Conservation (phyloP, 2,329 filamentous ascomycete genomes). For the Boeremia exigua region DNA sequence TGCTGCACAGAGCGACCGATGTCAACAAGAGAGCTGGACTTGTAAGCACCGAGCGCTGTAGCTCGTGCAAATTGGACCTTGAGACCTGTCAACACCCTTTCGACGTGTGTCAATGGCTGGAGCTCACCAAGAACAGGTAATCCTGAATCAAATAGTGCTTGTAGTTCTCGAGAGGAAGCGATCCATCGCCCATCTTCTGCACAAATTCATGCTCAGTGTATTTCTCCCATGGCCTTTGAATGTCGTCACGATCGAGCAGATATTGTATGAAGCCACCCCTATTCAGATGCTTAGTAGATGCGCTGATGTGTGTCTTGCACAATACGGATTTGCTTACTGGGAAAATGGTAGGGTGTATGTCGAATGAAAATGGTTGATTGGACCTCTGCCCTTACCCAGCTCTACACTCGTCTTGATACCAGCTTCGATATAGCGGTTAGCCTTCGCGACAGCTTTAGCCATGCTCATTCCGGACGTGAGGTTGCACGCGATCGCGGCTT, state of each 20-base stretch:
- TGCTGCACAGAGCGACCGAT: slow-evolving; percentile 74
- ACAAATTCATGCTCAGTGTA: slow-evolving; percentile 88
- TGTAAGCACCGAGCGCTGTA: slow-evolving; percentile 85
- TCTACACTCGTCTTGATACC: slow-evolving; percentile 70
- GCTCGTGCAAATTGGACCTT: slow-evolving; percentile 87
- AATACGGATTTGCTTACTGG: slow-evolving; percentile 53
- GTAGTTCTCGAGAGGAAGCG: slow-evolving; percentile 76
- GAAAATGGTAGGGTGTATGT: slow-evolving; percentile 71
- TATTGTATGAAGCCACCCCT: slow-evolving; percentile 82
- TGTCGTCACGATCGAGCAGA: slow-evolving; percentile 74
- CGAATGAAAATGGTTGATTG: slow-evolving; percentile 81
- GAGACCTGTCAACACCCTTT: slow-evolving; percentile 13
- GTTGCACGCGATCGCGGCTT: slow-evolving; percentile 77
- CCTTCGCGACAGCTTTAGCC: slow-evolving; percentile 67
- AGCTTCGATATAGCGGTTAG: slow-evolving; percentile 73
- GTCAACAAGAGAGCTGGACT: slow-evolving; percentile 74
- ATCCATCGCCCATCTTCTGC: slow-evolving; percentile 74
- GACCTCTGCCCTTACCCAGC: slow-evolving; percentile 71
- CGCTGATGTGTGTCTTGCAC: background rate
- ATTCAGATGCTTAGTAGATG: slow-evolving; percentile 3
- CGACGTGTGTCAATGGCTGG: background rate
- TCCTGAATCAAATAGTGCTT: slow-evolving; percentile 91
- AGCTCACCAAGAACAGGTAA: slow-evolving; percentile 81
- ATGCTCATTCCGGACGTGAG: slow-evolving; percentile 66
- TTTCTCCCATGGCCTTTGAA: slow-evolving; percentile 74